Percentiles rank a stretch among this genome's conserved stretches.
Conservation (phyloP, 768 basidiomycete genomes). For the Leccinum disarticulatum region DNA sequence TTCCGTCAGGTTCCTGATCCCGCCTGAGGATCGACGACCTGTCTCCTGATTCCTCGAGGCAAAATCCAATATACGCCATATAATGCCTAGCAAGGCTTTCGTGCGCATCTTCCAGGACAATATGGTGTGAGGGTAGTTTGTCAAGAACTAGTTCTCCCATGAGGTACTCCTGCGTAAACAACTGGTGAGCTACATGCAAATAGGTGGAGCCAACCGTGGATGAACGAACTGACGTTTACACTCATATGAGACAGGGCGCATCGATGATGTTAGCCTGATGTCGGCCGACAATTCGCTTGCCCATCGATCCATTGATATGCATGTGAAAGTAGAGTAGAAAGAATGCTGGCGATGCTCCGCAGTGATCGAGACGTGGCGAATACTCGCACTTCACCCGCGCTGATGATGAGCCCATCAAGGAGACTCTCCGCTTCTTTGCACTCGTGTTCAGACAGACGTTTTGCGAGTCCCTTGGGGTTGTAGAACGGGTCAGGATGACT, state of each 20-base stretch:
- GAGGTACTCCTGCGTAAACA: slow-evolving; percentile 11
- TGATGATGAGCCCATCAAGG: slow-evolving; percentile 8
- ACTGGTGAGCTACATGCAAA: background rate
- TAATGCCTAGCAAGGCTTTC: no score
- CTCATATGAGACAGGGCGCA: slow-evolving; percentile 18
- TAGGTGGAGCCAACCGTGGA: no score
- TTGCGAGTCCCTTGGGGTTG: slow-evolving; percentile 2
- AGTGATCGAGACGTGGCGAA: slow-evolving; percentile 14
- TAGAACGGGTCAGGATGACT: slow-evolving; percentile 1
- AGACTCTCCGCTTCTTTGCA: slow-evolving; percentile 14
- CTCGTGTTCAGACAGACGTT: slow-evolving; percentile 13
- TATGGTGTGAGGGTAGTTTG: no score
- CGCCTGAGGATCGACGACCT: no score
- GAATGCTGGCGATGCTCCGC: background rate
- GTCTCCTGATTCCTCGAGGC: no score
- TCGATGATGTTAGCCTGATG: slow-evolving; percentile 10
- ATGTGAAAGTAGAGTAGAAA: slow-evolving; percentile 6
- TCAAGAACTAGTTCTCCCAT: slow-evolving; percentile 9
- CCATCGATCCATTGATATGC: slow-evolving; percentile 11
- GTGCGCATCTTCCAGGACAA: no score
- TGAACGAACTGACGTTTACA: slow-evolving; percentile 8
- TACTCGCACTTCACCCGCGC: background rate
- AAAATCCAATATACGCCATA: no score
- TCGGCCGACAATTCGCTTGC: slow-evolving; percentile 4
- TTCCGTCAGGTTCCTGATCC: no score